Base-by-base conservation (phyloP, 495 filamentous ascomycete species). In the Lophiotrema nucula region DNA sequence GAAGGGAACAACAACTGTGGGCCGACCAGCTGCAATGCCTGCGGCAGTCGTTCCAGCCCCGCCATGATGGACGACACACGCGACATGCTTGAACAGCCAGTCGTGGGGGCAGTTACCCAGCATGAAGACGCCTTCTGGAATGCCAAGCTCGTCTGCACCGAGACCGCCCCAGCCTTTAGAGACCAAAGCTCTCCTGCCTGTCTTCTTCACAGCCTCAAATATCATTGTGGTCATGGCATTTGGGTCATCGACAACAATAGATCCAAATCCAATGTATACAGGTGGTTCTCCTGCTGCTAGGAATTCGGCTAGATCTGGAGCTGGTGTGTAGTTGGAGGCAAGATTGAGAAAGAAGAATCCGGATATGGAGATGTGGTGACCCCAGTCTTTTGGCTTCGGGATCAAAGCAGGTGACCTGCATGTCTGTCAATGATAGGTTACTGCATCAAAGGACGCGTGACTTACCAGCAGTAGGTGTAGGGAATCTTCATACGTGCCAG, bases 261-360 rank as follows among this genome's bases (percentile, higher is more conserved):
- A 81, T 2, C 85, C 85, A 59, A 88, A 88, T 12, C 85, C 85
- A 33, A 88, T 83, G 58, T 87, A 87, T 1, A 87, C 72, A 15
- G 84, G 84, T 5, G 76, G 67, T 4, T 80, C 75, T 1, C 83
- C 83, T 12, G 66, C 67, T 38, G 74, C 63, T 0, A 88, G 69
- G 56, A 86, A 87, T 0, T 66, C 69, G 0, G 66, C 68, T 16
- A 88, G 68, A 3, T 81, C 79, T 1, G 75, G 57, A 0, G 70
- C 70, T 1, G 84, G 83, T 0, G 67, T 79, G 66, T 81, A 86
- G 4, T 71, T 66, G 0, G 76, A 70, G 13, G 75, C 72, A 3
- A 74, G 71, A 44, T 77, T 70, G 2, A 79, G 68, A 64, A 85
- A 85, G 71, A 81, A 84, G 71, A 87, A 86, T 0, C 83, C 83